A percentile compares a stretch with the other conserved stretches of the same genome.
Conservation (phyloP, 805 yeast species). For the Candida nonsorbophila region DNA sequence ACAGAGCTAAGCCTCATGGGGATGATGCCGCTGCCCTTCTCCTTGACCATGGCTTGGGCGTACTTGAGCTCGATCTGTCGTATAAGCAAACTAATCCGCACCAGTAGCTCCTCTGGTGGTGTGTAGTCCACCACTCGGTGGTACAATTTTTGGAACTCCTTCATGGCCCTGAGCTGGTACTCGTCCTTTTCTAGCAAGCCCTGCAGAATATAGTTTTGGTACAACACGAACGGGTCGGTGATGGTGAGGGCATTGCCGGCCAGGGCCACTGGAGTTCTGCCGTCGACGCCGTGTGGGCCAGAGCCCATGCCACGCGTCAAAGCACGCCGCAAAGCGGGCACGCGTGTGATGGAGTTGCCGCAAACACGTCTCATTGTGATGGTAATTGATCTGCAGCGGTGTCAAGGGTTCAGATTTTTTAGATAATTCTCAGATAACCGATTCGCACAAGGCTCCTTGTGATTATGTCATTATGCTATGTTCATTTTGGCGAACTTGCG, state of each 20-base stretch:
- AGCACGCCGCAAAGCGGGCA: too few relatives aligned
- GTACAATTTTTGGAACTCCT: slow-evolving; percentile 58
- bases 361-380: too few relatives aligned
- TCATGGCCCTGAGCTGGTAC: slow-evolving; percentile 57
- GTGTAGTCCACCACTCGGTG: slow-evolving; percentile 52
- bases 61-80: slow-evolving; percentile 28
- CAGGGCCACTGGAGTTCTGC: slow-evolving; percentile 21
- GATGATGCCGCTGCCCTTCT: too few relatives aligned
- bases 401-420: too few relatives aligned
- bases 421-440: too few relatives aligned
- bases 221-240: slow-evolving; percentile 61
- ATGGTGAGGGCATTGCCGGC: slow-evolving; percentile 24
- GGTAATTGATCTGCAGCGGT: too few relatives aligned
- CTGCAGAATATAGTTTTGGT: slow-evolving; percentile 45
- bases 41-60: slow-evolving; percentile 15
- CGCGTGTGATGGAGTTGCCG: too few relatives aligned
- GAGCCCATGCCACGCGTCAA: too few relatives aligned
- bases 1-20: slow-evolving; percentile 13
- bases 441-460: too few relatives aligned
- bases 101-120: slow-evolving; percentile 46
- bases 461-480: too few relatives aligned
- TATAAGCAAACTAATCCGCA: slow-evolving; percentile 37
- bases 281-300: slow-evolving; percentile 36
- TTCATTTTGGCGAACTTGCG: slow-evolving; percentile 37
- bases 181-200: slow-evolving; percentile 53